These are phyloP conservation scores for Cytospora leucostoma DNA, from an alignment of 2,329 filamentous ascomycete genomes.

Conservation along the genomic window DNA sequence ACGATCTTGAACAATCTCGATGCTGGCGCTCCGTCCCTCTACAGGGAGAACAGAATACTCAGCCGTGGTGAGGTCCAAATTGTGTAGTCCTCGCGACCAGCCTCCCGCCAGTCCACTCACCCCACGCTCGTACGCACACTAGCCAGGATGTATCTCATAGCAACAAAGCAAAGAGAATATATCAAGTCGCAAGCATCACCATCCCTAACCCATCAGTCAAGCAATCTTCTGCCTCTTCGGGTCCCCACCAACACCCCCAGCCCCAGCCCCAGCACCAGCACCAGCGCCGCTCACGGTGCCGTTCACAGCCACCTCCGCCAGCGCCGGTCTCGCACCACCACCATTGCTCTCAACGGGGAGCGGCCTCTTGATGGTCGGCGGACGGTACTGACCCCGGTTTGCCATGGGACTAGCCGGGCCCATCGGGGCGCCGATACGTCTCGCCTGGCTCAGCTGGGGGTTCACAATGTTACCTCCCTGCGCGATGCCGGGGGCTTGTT, in stretches of 20 bases:
- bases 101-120: background rate
- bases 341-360: constrained; percentile 36
- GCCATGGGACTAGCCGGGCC: constrained; percentile 56
- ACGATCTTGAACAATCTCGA: background rate
- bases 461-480: constrained; percentile 49
- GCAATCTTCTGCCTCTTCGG: constrained; percentile 54
- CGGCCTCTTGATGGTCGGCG: constrained; percentile 60
- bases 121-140: background rate
- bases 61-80: background rate
- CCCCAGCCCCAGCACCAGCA: constrained; percentile 28
- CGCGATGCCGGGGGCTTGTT: constrained; percentile 19
- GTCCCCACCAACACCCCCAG: constrained; percentile 41
- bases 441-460: constrained; percentile 54
- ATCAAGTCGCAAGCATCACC: background rate
- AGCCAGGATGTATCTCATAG: background rate
- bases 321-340: constrained; percentile 41
- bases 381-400: constrained; percentile 61
- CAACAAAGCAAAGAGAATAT: background rate
- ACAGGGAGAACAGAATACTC: background rate
- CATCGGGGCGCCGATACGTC: constrained; percentile 61
- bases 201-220: background rate
- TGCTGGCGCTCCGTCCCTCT: background rate
- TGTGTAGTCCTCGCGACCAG: background rate
- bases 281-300: constrained; percentile 33
- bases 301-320: constrained; percentile 56